Base-by-base conservation (phyloP, 805 yeast genomes). In the Hanseniaspora singularis region DNA sequence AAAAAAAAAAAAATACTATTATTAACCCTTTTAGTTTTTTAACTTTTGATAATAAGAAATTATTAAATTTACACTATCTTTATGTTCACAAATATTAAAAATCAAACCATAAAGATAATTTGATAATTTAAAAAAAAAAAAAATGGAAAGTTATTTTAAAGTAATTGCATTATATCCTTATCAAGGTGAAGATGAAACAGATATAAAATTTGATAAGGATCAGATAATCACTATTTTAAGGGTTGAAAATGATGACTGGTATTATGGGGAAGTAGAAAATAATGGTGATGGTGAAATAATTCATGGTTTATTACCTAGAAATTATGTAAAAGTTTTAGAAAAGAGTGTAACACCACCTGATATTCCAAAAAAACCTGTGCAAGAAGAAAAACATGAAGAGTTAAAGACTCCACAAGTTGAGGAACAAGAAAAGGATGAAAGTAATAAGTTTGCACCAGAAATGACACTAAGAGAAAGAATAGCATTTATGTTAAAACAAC, bases 211-310 rank as follows among this genome's bases (percentile, higher is more conserved):
- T 55, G 60, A 62, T 0, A 74, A 67, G 4, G 88, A 82, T 18
- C 86, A 82, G 59, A 53, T 73, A 24, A 79, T 89, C 53, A 74
- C 77, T 3, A 96, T 89, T 23, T 76, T 79, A 4, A 76, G 74
- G 32, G 69, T 84, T 45, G 95, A 86, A 54, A 96, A 89, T 61
- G 94, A 79, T 6, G 95, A 88, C 52, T 92, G 97, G 97, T 81
- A 75, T 58, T 67, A 73, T 33, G 98, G 98, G 3, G 65, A 69
- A 4, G 81, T 73, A 55, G 57, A 55, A 3, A 72, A 66, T 50
- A 31, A 49, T 1, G 38, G 30, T 2, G 34, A 47, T 16, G 84
- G 84, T 4, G 57, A 52, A 9, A 36, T 54, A 22, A 63, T 65
- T 38, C 63, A 73, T 18, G 98, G 98, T 7, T 79, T 88, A 66